Evolutionary conservation across 2,329 filamentous ascomycete genomes (phyloP), one percentile per base, ranked within the genome.

Genomic region (Aspergillus flavus): DNA sequence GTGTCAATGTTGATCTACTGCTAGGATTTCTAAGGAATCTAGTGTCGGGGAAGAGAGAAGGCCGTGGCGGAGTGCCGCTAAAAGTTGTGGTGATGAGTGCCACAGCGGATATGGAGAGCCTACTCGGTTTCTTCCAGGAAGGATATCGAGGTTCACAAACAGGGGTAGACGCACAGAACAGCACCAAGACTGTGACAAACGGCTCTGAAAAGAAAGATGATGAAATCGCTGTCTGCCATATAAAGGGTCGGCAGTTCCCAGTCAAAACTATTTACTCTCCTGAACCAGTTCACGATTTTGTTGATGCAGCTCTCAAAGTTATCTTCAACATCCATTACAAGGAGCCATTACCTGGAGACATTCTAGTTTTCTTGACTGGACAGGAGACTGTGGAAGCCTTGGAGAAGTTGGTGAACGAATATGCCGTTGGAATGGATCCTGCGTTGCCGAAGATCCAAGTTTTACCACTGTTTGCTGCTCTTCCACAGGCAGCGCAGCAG

Each of bases 71-170:
- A 6, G 81, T 90, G 34, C 89, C 91, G 1, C 81, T 99, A 61
- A 98, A 97, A 76, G 88, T 98, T 4, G 87, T 97, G 39, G 87
- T 98, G 73, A 99, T 99, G 95, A 97, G 94, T 84, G 95, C 95
- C 57, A 99, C 95, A 7, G 92, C 93, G 43, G 92, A 98, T 76
- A 89, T 97, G 62, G 89, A 94, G 64, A 87, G 86, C 61, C 87
- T 98, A 36, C 84, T 87, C 50, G 81, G 82, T 0, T 98, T 97
- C 76, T 97, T 98, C 67, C 79, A 73, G 34, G 75, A 78, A 28
- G 78, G 75, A 19, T 70, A 73, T 19, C 58, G 68, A 34, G 28
- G 12, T 30, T 32, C 61, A 21, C 36, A 34, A 10, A 34, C 62
- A 30, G 46, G 28, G 34, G 34, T 9, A 11, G 34, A 45, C 21